Base-by-base conservation (phyloP, 1,284 basidiomycete genomes). In the Austroboletus novae-zelandiae region DNA sequence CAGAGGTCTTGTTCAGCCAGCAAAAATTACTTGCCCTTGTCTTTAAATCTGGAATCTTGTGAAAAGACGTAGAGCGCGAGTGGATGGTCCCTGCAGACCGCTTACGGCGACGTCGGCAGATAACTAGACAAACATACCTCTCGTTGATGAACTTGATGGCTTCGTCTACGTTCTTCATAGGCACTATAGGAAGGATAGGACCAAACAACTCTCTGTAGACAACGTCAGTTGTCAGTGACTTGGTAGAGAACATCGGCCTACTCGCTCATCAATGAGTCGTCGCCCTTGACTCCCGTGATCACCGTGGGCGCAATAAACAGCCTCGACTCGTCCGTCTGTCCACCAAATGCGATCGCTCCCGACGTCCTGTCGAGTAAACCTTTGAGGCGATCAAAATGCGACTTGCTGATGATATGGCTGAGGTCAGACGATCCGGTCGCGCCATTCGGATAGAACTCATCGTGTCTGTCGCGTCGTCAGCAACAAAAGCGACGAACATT, bases 11-110 rank as follows among this genome's bases (percentile, higher is more conserved):
- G 10, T 34, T 15, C 11, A 8, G 25, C 11, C 15, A 15, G 14
- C 14, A 3, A 15, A 18, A 9, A 29, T 3, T 17, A 54, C 60
- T 18, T 55, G 81, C 86, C 78, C 67, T 85, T 84, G 18, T 74
- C 66, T 67, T 89, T 89, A 61, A 84, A 77, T 23, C 65, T 67
- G 1, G 74, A 59, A 59, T 86, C 78, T 48, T 78, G 68, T 1
- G 86, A 76, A 71, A 93, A 94, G 30, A 90, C 79, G 60, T 94
- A 92, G 11, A 93, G 68, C 0, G 83, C 79, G 8, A 94, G 76
- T 3, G 91, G 89, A 56, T 91, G 83, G 49, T 89, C 88, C 41
- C 85, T 86, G 53, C 13, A 35, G 18, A 41, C 14, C 48, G n/a
- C 35, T 50, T 20, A 23, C 29, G 43, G 15, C 9, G 32, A 18